phyloP scores from a whole-genome alignment of 805 yeast genomes.

The Wickerhamomyces rabaulensis region DNA sequence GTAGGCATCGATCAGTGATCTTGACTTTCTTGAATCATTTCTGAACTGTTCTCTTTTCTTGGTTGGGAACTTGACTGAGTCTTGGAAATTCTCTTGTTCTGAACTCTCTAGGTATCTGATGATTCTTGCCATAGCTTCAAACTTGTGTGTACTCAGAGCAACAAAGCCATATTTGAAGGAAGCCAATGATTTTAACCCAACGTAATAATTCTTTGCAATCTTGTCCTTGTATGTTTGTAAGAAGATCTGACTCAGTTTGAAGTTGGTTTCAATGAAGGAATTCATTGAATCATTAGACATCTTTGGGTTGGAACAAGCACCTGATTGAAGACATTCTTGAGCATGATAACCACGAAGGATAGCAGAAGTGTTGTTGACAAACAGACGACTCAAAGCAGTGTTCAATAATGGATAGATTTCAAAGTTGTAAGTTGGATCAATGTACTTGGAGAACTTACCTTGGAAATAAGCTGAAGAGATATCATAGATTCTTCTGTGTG shows the following conservation, averaged over 20 bases:
- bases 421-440: slow-evolving; percentile 7
- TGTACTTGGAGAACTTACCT: slow-evolving; percentile 6
- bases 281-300: slow-evolving; percentile 2
- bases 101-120: slow-evolving; percentile 14
- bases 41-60: slow-evolving; percentile 9
- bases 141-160: slow-evolving; percentile 8
- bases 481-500: slow-evolving; percentile 4
- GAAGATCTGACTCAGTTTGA: slow-evolving; percentile 3
- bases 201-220: slow-evolving; percentile 12
- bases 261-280: neutral
- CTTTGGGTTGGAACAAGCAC: slow-evolving; percentile 1
- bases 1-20: slow-evolving; percentile 7
- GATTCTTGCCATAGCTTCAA: slow-evolving; percentile 14
- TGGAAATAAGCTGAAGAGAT: slow-evolving; percentile 7
- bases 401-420: slow-evolving; percentile 10
- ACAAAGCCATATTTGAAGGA: slow-evolving; percentile 6
- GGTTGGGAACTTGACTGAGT: neutral
- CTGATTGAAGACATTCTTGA: slow-evolving; percentile 9
- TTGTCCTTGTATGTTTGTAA: slow-evolving; percentile 5
- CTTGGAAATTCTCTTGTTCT: slow-evolving; percentile 5
- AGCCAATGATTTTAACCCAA: slow-evolving; percentile 8
- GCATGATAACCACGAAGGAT: slow-evolving; percentile 14
- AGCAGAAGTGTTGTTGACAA: neutral
- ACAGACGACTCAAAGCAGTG: slow-evolving; percentile 4
- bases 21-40: slow-evolving; percentile 7